Evolutionary conservation across 805 yeast genomes (phyloP).

Genomic region (Saturnispora quitensis): DNA sequence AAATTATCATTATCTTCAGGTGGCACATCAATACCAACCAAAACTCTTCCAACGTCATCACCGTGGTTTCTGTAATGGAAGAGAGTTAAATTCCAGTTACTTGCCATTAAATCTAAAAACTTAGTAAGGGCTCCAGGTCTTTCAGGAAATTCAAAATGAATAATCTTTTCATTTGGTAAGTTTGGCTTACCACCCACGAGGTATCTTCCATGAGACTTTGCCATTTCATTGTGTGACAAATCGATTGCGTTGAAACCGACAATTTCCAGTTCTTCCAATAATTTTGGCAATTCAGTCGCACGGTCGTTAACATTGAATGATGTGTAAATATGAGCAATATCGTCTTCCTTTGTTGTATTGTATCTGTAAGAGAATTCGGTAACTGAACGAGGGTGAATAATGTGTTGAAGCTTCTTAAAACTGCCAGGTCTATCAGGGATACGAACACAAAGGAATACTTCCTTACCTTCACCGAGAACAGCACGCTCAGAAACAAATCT

Average conservation of each 20-base stretch:
- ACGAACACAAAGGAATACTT: constrained; percentile 81
- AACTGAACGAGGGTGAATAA: constrained; percentile 79
- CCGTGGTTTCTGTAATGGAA: constrained; percentile 98
- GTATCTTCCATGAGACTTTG: constrained; percentile 93
- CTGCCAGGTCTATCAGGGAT: constrained; percentile 94
- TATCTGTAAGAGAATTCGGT: constrained; percentile 93
- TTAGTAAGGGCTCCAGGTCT: constrained; percentile 88
- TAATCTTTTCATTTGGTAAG: constrained; percentile 66
- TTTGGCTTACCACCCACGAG: constrained; percentile 85
- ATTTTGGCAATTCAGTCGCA: constrained; percentile 58
- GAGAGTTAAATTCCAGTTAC: constrained; percentile 84
- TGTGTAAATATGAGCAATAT: constrained; percentile 70
- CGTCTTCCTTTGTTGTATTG: constrained; percentile 32
- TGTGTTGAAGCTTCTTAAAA: constrained; percentile 63
- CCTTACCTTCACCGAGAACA: constrained; percentile 96
- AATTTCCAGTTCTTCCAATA: constrained; percentile 48
- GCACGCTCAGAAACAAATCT: constrained; percentile 97
- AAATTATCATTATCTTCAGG: constrained; percentile 55
- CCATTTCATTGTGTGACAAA: constrained; percentile 87
- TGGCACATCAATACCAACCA: constrained; percentile 87
- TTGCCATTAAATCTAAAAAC: constrained; percentile 62
- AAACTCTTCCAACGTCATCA: constrained; percentile 83
- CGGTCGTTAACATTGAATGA: constrained; percentile 80
- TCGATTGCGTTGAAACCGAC: constrained; percentile 71
- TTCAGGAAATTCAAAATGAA: constrained; percentile 92